Conservation (phyloP, 306 rosid species). For the Coriaria nepalensis region DNA sequence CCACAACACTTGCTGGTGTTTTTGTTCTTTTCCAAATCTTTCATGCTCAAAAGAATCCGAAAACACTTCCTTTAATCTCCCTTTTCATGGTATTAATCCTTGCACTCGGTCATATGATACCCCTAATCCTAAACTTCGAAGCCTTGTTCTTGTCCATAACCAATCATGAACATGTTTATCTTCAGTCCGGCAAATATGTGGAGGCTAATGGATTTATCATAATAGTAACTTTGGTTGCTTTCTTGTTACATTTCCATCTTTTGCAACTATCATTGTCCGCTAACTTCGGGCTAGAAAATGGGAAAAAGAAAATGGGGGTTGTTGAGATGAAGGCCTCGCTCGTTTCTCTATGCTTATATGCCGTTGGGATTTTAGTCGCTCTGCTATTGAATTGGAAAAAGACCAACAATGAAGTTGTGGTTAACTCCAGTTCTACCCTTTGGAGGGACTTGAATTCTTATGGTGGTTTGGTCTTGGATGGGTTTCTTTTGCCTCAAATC, state of each 20-base stretch:
- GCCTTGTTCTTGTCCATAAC: conserved; percentile 29
- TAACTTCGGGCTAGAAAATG: conserved; percentile 22
- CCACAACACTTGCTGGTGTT: conserved; percentile 44
- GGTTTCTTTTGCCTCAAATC: conserved; percentile 58
- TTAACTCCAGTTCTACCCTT: conserved; percentile 8
- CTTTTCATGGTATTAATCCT: conserved; percentile 37
- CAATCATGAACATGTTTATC: conserved; percentile 6
- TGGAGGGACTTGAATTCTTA: conserved; percentile 30
- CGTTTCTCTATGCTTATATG: conserved; percentile 25
- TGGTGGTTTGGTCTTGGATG: conserved; percentile 34
- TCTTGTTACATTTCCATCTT: conserved; percentile 40
- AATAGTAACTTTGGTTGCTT: conserved; percentile 35
- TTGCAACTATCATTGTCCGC: conserved; percentile 37
- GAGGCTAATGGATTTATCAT: conserved; percentile 37
- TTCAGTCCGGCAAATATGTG: conserved; percentile 33
- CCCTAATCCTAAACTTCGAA: conserved; percentile 48
- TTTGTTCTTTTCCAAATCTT: conserved; percentile 36
- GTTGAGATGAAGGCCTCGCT: conserved; percentile 24
- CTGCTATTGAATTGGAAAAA: conserved; percentile 15
- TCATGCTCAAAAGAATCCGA: conserved; percentile 36
- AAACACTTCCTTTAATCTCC: conserved; percentile 41
- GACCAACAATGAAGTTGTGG: too few relatives aligned
- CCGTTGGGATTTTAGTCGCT: conserved; percentile 22
- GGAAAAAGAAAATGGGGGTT: conserved; percentile 15
- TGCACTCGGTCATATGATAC: conserved; percentile 30